These are phyloP conservation scores for Kazachstania africana DNA, from an alignment of 805 yeast species.

Conservation along the genomic window DNA sequence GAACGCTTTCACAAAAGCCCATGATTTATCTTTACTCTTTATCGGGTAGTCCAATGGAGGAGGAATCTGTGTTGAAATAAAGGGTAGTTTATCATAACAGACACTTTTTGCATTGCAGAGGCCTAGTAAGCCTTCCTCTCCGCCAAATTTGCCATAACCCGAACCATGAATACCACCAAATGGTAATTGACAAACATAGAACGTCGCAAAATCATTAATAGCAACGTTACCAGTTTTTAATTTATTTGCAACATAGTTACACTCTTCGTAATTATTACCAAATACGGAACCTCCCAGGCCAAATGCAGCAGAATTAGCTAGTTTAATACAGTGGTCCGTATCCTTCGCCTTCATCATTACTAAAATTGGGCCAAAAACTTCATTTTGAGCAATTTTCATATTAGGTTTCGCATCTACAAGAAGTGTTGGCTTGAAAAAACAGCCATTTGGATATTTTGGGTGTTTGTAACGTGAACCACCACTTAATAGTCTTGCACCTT, in stretches of 20 bases:
- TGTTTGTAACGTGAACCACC: slow-evolving; percentile 80
- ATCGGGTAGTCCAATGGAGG: slow-evolving; percentile 88
- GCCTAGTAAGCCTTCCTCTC: slow-evolving; percentile 91
- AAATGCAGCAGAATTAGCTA: slow-evolving; percentile 77
- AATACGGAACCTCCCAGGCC: slow-evolving; percentile 91
- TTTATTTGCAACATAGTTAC: slow-evolving; percentile 50
- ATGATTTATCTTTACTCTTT: slow-evolving; percentile 58
- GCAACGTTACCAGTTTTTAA: slow-evolving; percentile 87
- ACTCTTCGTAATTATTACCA: slow-evolving; percentile 47
- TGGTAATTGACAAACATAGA: slow-evolving; percentile 89
- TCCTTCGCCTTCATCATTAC: slow-evolving; percentile 62
- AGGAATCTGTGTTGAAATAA: slow-evolving; percentile 76
- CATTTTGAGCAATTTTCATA: slow-evolving; percentile 77
- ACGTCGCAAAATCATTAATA: slow-evolving; percentile 95
- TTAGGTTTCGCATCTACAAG: slow-evolving; percentile 66
- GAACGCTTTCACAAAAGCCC: slow-evolving; percentile 76
- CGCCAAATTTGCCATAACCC: slow-evolving; percentile 97
- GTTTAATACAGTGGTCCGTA: slow-evolving; percentile 54
- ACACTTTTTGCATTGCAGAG: slow-evolving; percentile 79
- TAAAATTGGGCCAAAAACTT: slow-evolving; percentile 89
- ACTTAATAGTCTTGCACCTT: slow-evolving; percentile 67
- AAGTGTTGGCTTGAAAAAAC: slow-evolving; percentile 84
- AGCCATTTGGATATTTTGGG: slow-evolving; percentile 93
- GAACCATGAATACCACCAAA: slow-evolving; percentile 91
- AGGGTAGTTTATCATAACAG: slow-evolving; percentile 71